These are phyloP conservation scores for Blastobotrys apis DNA, from an alignment of 1,139 yeast species.

Conservation along the genomic window DNA sequence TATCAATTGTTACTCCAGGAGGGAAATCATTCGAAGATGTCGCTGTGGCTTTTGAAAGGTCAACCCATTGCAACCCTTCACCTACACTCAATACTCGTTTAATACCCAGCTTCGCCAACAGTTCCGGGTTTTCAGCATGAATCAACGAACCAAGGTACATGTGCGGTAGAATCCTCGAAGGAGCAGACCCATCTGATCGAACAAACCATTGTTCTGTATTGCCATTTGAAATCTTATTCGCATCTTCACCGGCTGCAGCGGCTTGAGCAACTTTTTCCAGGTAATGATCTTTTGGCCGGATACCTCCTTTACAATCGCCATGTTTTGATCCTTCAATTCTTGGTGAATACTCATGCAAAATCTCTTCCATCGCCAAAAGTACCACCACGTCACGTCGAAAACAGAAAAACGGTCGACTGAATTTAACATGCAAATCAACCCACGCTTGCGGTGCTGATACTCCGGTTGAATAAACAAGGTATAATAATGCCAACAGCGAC, in stretches of 20 bases:
- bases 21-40: constrained; percentile 1
- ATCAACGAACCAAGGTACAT: constrained; percentile 78
- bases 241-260: not conserved
- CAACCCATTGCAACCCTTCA: constrained; percentile 62
- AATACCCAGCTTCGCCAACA: constrained; percentile 64
- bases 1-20: constrained; percentile 14
- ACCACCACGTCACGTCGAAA: constrained; percentile 72
- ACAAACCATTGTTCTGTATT: constrained; percentile 30
- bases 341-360: constrained; percentile 57
- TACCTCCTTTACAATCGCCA: not conserved
- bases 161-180: constrained; percentile 74
- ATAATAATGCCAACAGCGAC: constrained; percentile 66
- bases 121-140: constrained; percentile 71
- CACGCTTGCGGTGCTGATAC: constrained; percentile 46
- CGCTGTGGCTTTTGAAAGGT: constrained; percentile 17
- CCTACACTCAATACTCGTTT: constrained; percentile 82
- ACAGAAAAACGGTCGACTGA: constrained; percentile 77
- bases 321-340: constrained; percentile 14
- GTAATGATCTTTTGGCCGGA: not conserved
- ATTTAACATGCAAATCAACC: constrained; percentile 54
- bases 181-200: constrained; percentile 52
- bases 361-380: constrained; percentile 56
- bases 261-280: not conserved
- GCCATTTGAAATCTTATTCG: too few species aligned
- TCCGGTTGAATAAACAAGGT: constrained; percentile 62